Conservation (phyloP, 352 stramenopile species). For the Phytophthora chlamydospora region DNA sequence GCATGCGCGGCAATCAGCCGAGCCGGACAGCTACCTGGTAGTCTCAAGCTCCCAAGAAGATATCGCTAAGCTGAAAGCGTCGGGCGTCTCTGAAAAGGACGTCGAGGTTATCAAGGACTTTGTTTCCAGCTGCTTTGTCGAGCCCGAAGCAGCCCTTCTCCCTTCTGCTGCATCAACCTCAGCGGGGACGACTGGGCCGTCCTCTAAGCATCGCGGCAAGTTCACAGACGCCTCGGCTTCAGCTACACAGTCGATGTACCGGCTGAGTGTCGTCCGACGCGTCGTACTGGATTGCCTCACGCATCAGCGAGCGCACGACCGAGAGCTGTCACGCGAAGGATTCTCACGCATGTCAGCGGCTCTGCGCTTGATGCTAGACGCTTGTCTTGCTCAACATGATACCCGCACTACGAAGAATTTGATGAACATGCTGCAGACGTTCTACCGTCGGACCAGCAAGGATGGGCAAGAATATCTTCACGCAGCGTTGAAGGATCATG, state of each 20-base stretch:
- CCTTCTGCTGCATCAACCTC: constrained; percentile 16
- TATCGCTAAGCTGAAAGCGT: constrained; percentile 56
- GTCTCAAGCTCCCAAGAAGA: constrained; percentile 48
- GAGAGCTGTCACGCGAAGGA: constrained; percentile 59
- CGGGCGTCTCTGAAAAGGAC: constrained; percentile 68
- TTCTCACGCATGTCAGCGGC: constrained; percentile 61
- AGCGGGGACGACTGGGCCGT: constrained; percentile 18
- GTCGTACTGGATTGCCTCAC: constrained; percentile 69
- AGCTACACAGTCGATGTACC: constrained; percentile 64
- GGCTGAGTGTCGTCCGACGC: constrained; percentile 66
- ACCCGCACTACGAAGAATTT: constrained; percentile 70
- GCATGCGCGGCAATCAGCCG: constrained; percentile 33
- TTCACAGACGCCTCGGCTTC: constrained; percentile 65
- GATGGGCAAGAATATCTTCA: constrained; percentile 70
- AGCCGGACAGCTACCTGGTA: constrained; percentile 58
- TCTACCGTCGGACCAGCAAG: constrained; percentile 59
- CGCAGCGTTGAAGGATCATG: constrained; percentile 52
- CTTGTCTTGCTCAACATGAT: constrained; percentile 67
- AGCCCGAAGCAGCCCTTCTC: constrained; percentile 59
- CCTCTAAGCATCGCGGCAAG: constrained; percentile 61
- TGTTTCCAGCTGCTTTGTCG: constrained; percentile 80
- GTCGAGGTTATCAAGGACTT: constrained; percentile 89
- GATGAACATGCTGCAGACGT: constrained; percentile 90
- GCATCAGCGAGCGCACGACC: constrained; percentile 66
- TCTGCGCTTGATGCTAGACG: constrained; percentile 67